Base-by-base conservation (phyloP, 2,329 filamentous ascomycete species). In the Pseudocercospora fuligena region DNA sequence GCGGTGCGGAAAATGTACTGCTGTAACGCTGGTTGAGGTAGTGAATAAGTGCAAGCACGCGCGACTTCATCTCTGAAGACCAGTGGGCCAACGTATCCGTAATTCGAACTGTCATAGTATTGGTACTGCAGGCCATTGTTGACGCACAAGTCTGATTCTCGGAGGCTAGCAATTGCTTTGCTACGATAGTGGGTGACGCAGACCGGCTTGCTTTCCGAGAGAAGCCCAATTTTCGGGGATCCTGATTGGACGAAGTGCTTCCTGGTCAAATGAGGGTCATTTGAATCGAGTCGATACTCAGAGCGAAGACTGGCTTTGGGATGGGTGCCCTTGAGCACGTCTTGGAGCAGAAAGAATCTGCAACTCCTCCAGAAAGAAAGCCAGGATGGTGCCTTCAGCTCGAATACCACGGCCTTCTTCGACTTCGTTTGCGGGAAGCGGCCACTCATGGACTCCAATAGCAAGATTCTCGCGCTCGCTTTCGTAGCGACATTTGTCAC, bases 291-390 rank as follows among this genome's bases (percentile, higher is more conserved):
- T 0, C n/a, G 27, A 47, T 69, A 72, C 5, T 14, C 11, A 12
- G 59, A 57, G 40, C 25, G 36, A 29, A 46, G n/a, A 1, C 6
- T 31, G n/a, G 16, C 5, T 19, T n/a, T 2, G 0, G 25, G 5
- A 25, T 23, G 21, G 19, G 65, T 43, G 5, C 65, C 69, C 58
- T 67, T 61, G 6, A 74, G 60, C 1, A 73, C 72, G 16, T 72
- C 46, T n/a, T 63, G 64, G 6, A 68, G 36, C 36, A 74, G 16
- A 53, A 61, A 72, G 14, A 33, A 27, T 25, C 61, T 46, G 4
- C 80, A 77, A 63, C 86, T 80, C 12, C 87, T 80, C 73, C 88
- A 90, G 0, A 76, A 74, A 2, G 76, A 76, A 19, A 87, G 81
- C 3, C 76, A 76, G 3, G 70, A 33, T 0, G 87, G 87, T 25